Evolutionary conservation across 331 rosid genomes (phyloP).

Genomic region (Stylosanthes scabra): DNA sequence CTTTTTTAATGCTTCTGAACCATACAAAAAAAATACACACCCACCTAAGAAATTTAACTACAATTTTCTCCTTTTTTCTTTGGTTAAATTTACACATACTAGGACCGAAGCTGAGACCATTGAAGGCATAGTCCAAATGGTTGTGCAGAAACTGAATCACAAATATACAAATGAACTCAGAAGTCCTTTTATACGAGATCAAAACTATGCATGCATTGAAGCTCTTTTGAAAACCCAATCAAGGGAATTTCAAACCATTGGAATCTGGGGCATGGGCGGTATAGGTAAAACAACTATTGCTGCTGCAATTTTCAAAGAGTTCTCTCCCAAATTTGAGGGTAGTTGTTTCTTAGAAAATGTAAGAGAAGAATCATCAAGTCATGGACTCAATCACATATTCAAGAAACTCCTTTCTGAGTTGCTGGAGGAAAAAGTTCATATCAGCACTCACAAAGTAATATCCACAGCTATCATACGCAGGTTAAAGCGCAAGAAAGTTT

Average conservation of each 20-base stretch:
- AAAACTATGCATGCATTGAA: not conserved
- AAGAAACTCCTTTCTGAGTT: not conserved
- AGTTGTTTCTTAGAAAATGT: conserved; percentile 1
- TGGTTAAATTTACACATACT: too few relatives aligned
- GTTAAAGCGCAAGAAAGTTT: conserved; percentile 4
- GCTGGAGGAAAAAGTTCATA: not conserved
- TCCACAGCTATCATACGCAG: not conserved
- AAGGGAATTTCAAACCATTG: not conserved
- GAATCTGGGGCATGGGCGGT: conserved; percentile 39
- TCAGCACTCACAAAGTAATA: not conserved
- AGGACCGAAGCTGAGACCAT: not conserved
- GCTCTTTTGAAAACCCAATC: not conserved
- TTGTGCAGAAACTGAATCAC: not conserved
- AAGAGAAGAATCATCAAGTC: not conserved
- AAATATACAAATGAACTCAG: not conserved
- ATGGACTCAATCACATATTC: not conserved
- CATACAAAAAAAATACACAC: too few relatives aligned
- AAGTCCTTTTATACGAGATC: not conserved
- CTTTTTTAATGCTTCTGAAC: too few relatives aligned
- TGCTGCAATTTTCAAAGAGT: not conserved
- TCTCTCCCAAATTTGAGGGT: not conserved
- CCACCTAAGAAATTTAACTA: too few relatives aligned
- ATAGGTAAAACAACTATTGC: conserved; percentile 30
- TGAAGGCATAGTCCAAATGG: not conserved
- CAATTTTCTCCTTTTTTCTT: too few relatives aligned